A percentile compares a stretch with the other conserved stretches of the same genome.
Conservation (phyloP, 768 basidiomycete genomes). For the Leucosporidium yakuticum region DNA sequence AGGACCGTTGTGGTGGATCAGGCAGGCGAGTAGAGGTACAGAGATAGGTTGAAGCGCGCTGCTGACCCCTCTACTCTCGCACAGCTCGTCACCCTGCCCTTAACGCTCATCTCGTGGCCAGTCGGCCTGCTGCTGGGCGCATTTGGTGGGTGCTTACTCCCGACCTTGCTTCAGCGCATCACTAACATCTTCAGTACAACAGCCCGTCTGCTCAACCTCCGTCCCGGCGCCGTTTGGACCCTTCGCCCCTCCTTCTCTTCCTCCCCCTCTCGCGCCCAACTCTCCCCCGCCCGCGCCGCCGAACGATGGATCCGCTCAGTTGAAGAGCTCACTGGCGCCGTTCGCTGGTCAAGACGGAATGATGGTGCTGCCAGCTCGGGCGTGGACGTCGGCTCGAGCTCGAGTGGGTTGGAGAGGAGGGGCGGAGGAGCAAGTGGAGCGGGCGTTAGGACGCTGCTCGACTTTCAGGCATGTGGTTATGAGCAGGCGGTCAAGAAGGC, state of each 20-base stretch:
- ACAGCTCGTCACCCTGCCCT: constrained; percentile 8
- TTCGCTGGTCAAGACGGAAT: constrained; percentile 28
- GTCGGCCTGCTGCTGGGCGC: constrained; percentile 16
- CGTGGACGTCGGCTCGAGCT: constrained; percentile 8
- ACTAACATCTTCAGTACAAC: background rate
- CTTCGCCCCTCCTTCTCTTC: constrained; percentile 40
- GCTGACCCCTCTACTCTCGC: background rate
- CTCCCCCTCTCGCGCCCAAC: background rate
- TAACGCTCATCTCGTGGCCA: constrained; percentile 20
- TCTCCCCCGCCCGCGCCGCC: constrained; percentile 53
- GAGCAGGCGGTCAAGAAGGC: constrained; percentile 68
- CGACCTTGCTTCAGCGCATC: background rate
- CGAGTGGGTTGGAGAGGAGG: background rate
- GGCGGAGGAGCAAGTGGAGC: constrained; percentile 35
- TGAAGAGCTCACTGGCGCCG: constrained; percentile 54
- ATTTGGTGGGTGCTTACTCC: constrained; percentile 9
- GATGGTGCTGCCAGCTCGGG: constrained; percentile 39
- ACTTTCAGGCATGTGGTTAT: constrained; percentile 74
- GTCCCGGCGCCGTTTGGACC: constrained; percentile 50
- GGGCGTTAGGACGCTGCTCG: constrained; percentile 51
- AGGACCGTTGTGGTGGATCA: constrained; percentile 3
- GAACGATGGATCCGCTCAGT: constrained; percentile 73
- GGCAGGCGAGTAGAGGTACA: constrained; percentile 10
- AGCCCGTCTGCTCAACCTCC: constrained; percentile 32
- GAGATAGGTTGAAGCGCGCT: background rate